Evolutionary conservation across 805 yeast genomes (phyloP), one percentile per base, ranked within the genome.

Genomic region (Kluyveromyces wickerhamii): DNA sequence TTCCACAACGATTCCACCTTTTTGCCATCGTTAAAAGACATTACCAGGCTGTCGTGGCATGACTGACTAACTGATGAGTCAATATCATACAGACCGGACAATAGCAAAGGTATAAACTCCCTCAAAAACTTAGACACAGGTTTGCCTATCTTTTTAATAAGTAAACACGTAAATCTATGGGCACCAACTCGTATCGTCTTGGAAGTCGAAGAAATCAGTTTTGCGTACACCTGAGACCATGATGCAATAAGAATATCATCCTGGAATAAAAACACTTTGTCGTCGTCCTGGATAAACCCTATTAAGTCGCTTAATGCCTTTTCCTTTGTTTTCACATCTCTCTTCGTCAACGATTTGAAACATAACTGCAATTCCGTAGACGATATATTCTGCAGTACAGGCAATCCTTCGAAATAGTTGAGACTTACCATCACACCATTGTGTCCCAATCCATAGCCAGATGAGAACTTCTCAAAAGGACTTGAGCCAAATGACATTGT

Each of bases 201-300:
- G 2, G 88, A 76, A 35, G 72, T 74, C 41, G 83, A 92, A 5
- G 80, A 66, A 2, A 92, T 69, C 19, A 88, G 60, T 49, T 86
- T 84, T 0, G 96, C 80, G 49, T 84, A 89, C 14, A 85, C 44
- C 54, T 86, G 95, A 29, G 84, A 67, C 94, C 85, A 84, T 23
- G 77, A 70, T 34, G 66, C 67, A n/a, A 70, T 55, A 13, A 71
- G 68, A 17, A 72, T 47, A 35, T 77, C 82, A 41, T 79, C 78
- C n/a, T 65, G 51, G 11, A 63, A 45, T 13, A 40, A 18, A 4
- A 47, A 39, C 21, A 37, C 31, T 19, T 43, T 52, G 39, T 10
- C 47, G 4, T 30, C 40, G 13, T 44, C 32, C 4, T 48, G 52
- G 3, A 72, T 41, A 20, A 59, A 49, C 3, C 54, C 47, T 3